Evolutionary conservation across 2,329 filamentous ascomycete species (phyloP).

Genomic region (Verticillium nubilum): DNA sequence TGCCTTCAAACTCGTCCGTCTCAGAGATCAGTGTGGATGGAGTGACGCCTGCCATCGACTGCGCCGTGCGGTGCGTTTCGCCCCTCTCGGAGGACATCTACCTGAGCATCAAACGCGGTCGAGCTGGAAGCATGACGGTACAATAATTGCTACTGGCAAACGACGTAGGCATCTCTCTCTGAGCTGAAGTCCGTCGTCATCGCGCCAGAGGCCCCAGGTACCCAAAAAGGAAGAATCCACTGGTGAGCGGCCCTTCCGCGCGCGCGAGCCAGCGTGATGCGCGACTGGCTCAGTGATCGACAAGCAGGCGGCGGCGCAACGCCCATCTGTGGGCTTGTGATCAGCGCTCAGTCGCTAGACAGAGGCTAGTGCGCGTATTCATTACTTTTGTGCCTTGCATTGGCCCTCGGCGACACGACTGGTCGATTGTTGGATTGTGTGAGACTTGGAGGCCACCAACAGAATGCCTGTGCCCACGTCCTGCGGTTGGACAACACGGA

Average conservation of each 20-base stretch:
- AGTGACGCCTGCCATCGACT: background rate
- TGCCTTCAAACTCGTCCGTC: background rate
- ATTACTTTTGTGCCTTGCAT: slow-evolving; percentile 5
- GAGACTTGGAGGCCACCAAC: background rate
- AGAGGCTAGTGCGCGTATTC: slow-evolving; percentile 2
- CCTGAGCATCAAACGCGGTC: background rate
- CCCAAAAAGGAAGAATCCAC: background rate
- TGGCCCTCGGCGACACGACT: slow-evolving; percentile 10
- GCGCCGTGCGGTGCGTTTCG: background rate
- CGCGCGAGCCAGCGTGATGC: background rate
- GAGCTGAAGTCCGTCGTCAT: background rate
- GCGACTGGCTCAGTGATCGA: background rate
- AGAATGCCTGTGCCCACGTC: background rate
- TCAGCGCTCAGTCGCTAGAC: background rate
- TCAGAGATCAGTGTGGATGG: background rate
- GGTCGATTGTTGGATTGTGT: slow-evolving; percentile 7
- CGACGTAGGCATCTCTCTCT: background rate
- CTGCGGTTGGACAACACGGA: slow-evolving; percentile 8
- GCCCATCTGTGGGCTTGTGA: background rate
- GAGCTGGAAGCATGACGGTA: background rate
- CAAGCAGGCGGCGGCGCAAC: background rate
- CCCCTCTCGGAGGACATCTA: background rate
- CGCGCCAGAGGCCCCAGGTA: background rate
- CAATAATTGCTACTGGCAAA: background rate
- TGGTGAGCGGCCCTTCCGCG: slow-evolving; percentile 1